These are phyloP conservation scores for Metschnikowia picachoensis DNA, from an alignment of 805 yeast genomes.

Conservation along the genomic window DNA sequence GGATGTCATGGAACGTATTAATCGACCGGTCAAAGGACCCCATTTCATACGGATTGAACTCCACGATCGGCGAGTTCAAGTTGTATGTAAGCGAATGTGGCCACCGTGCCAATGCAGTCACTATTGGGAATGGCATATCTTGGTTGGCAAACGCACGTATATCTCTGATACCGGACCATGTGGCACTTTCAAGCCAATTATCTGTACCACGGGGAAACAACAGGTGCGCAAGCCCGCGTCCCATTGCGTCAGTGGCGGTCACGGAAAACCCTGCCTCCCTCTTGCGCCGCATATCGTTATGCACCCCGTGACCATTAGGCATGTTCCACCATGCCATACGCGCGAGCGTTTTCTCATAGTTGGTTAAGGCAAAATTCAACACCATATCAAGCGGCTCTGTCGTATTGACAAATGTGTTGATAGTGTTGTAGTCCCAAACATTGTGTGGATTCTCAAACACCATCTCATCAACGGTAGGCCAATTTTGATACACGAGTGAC, in stretches of 20 bases:
- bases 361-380: conserved; percentile 20
- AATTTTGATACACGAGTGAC: conserved; percentile 63
- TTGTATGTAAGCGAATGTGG: conserved; percentile 30
- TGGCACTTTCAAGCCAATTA: conserved; percentile 25
- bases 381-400: conserved; percentile 11
- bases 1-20: conserved; percentile 35
- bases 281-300: conserved; percentile 46
- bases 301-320: conserved; percentile 42
- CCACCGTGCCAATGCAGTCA: conserved; percentile 33
- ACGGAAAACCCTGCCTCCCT: conserved; percentile 59
- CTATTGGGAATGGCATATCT: conserved; percentile 41
- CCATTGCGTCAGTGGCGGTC: conserved; percentile 79
- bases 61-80: conserved; percentile 37
- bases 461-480: conserved; percentile 65
- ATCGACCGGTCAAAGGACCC: conserved; percentile 40
- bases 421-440: conserved; percentile 33
- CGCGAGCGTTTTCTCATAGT: conserved; percentile 24
- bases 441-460: conserved; percentile 30
- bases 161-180: conserved; percentile 34
- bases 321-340: conserved; percentile 30
- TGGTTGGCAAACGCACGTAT: conserved; percentile 26
- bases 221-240: conserved; percentile 68
- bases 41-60: conserved; percentile 41
- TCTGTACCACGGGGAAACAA: conserved; percentile 38
- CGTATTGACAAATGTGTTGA: conserved; percentile 28